Base-by-base conservation (phyloP, 2,329 filamentous ascomycete species). In the Domatiomyces globalis region DNA sequence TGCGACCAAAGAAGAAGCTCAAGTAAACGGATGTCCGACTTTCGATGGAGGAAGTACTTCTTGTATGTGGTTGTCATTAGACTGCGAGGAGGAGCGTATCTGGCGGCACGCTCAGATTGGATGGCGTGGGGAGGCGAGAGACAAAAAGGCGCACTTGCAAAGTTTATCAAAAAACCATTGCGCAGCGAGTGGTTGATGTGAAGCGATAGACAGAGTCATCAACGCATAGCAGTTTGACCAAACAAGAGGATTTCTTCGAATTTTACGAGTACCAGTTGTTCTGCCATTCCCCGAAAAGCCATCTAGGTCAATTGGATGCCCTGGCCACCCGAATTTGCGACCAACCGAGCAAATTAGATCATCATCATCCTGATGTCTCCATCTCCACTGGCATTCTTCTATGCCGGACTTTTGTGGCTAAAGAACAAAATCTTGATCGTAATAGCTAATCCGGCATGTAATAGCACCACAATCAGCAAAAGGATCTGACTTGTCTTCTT, bases 1-100 rank as follows among this genome's bases (percentile, higher is more conserved):
- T 98, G 73, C 87, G 92, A 77, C 92, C 92, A 75, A 98, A 98
- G 90, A 98, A 98, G 89, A 98, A 98, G 90, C 83, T 95, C 73
- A 95, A 95, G 79, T 90, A 84, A 47, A 18, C 45, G 45, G 17
- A 10, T 10, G 12, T 39, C 5, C 15, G 15, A 10, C 33, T 39
- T 39, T 7, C 12, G 33, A 15, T 10, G 15, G 33, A 39, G 33
- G 33, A 39, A 39, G 33, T 15, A 15, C 33, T 39, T 5, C 33
- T 39, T 15, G 33, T 39, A 10, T 39, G 33, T 39, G 33, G 33
- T 39, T 39, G 33, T 15, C 33, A 15, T 39, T 39, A 39, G 10
- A 39, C 33, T 39, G 12, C 33, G 33, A 15, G 10, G 33, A 39
- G 33, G 9, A 39, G 12, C 12, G 15, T 10, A 10, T 39, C 8